Conservation (phyloP, 768 basidiomycete genomes). For the Termitomyces sp. region DNA sequence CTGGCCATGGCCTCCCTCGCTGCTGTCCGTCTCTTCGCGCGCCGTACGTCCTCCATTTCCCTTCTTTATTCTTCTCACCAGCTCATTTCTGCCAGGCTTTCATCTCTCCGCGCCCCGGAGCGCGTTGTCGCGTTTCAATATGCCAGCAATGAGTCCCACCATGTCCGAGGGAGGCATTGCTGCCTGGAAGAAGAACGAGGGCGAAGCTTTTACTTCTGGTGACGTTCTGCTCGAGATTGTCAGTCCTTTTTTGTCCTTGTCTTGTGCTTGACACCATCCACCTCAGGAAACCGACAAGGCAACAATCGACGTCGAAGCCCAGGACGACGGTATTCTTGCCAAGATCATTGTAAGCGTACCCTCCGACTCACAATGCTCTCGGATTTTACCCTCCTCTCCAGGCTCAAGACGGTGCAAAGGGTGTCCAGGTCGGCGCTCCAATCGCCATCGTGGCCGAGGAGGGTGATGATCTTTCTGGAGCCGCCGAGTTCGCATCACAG, state of each 20-base stretch:
- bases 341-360: slow-evolving; percentile 83
- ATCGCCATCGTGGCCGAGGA: slow-evolving; percentile 94
- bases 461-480: slow-evolving; percentile 89
- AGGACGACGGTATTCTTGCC: slow-evolving; percentile 93
- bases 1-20: slow-evolving; percentile 67
- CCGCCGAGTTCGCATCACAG: slow-evolving; percentile 65
- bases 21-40: slow-evolving; percentile 54
- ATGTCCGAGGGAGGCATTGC: slow-evolving; percentile 99
- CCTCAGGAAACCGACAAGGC: slow-evolving; percentile 98
- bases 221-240: slow-evolving; percentile 97
- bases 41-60: slow-evolving; percentile 41
- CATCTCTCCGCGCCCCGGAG: slow-evolving; percentile 75
- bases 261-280: slow-evolving; percentile 13
- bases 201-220: slow-evolving; percentile 82
- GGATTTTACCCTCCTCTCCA: slow-evolving; percentile 23
- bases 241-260: slow-evolving; percentile 18
- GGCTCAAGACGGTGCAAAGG: slow-evolving; percentile 83
- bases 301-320: slow-evolving; percentile 98
- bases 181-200: slow-evolving; percentile 95
- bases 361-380: neutral
- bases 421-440: slow-evolving; percentile 76
- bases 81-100: slow-evolving; percentile 41
- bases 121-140: slow-evolving; percentile 84
- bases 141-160: slow-evolving; percentile 99
- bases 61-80: neutral